A percentile compares a stretch with the other conserved stretches of the same genome.
Evolutionary conservation across 2,329 filamentous ascomycete species (phyloP).

Genomic region (Stagonosporopsis rhizophila): DNA sequence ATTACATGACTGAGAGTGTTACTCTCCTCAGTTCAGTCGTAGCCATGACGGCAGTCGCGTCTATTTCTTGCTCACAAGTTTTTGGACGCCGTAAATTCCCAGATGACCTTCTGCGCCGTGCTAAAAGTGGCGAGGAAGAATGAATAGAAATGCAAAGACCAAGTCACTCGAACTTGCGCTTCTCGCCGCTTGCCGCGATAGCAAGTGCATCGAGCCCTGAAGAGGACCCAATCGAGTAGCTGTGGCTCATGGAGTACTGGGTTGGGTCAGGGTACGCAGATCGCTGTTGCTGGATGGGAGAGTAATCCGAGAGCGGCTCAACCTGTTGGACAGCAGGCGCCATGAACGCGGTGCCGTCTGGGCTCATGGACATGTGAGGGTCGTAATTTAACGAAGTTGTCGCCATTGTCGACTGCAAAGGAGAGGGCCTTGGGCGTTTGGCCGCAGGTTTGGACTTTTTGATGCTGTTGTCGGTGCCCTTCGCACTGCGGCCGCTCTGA

Average conservation of each 20-base stretch:
- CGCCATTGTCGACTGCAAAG: conserved; percentile 36
- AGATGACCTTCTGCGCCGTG: conserved; percentile 23
- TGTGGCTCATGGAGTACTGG: conserved; percentile 31
- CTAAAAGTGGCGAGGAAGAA: conserved; percentile 11
- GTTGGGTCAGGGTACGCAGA: conserved; percentile 45
- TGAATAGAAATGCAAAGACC: conserved; percentile 6
- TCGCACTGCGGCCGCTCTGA: conserved; percentile 59
- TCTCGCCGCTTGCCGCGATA: conserved; percentile 47
- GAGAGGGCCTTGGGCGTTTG: conserved; percentile 44
- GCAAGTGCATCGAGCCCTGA: conserved; percentile 49
- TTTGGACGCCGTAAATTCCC: conserved; percentile 29
- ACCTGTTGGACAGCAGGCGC: conserved; percentile 39
- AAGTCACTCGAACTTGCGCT: conserved; percentile 46
- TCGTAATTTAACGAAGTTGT: conserved; percentile 38
- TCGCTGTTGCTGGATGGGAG: conserved; percentile 20
- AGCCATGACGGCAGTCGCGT: conserved; percentile 52
- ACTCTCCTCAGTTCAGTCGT: conserved; percentile 36
- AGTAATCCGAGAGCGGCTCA: conserved; percentile 34
- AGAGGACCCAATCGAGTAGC: conserved; percentile 36
- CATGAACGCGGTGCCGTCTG: conserved; percentile 35
- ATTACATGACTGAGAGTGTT: background rate
- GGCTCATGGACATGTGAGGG: conserved; percentile 37
- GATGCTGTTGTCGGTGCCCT: conserved; percentile 43
- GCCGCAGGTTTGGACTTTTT: conserved; percentile 48
- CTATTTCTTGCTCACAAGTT: conserved; percentile 40